These are phyloP conservation scores for Diaporthe destruens DNA, from an alignment of 2,329 filamentous ascomycete species.

Conservation along the genomic window DNA sequence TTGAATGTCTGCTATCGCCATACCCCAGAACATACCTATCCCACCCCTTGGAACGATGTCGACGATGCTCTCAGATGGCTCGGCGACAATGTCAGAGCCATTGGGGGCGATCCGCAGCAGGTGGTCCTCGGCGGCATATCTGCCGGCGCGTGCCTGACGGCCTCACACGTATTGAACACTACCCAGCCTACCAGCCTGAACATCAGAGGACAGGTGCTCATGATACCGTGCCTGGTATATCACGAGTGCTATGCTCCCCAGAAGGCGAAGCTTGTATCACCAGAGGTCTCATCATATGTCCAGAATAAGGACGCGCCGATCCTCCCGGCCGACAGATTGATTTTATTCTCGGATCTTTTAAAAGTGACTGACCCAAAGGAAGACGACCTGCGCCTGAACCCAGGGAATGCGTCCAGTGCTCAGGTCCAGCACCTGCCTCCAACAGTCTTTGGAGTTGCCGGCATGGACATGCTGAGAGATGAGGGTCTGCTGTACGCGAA, in stretches of 20 bases:
- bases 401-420: conserved; percentile 49
- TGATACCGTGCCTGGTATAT: conserved; percentile 62
- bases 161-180: conserved; percentile 51
- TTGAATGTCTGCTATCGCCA: conserved; percentile 71
- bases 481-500: conserved; percentile 61
- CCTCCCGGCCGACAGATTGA: conserved; percentile 54
- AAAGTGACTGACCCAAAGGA: conserved; percentile 45
- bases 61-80: conserved; percentile 70
- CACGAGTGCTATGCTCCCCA: neutral
- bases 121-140: conserved; percentile 60
- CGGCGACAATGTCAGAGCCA: conserved; percentile 54
- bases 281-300: conserved; percentile 56
- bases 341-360: conserved; percentile 49
- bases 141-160: conserved; percentile 55
- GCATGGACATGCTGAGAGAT: conserved; percentile 62
- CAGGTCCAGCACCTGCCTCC: conserved; percentile 59
- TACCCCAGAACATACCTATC: conserved; percentile 66
- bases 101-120: conserved; percentile 53
- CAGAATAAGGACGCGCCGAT: conserved; percentile 63
- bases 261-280: no score
- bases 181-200: conserved; percentile 45
- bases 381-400: conserved; percentile 55
- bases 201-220: conserved; percentile 64
- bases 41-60: conserved; percentile 64
- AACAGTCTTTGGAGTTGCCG: conserved; percentile 59